These are phyloP conservation scores for Saxophila tyrrhenica DNA, from an alignment of 495 filamentous ascomycete genomes.

Conservation along the genomic window DNA sequence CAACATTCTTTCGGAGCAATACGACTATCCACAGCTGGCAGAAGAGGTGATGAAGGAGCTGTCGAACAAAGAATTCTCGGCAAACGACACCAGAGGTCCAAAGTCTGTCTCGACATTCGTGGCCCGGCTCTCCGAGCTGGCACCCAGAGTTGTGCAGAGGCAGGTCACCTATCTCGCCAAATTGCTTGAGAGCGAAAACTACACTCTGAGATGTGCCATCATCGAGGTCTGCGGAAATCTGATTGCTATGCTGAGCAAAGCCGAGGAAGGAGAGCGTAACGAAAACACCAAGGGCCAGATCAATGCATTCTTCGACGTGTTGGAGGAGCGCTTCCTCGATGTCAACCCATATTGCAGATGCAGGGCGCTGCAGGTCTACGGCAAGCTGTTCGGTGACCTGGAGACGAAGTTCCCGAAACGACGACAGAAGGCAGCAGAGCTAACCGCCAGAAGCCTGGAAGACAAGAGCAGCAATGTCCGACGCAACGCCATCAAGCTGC, in stretches of 20 bases:
- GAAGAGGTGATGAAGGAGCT: slow-evolving; percentile 91
- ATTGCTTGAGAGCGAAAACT: slow-evolving; percentile 93
- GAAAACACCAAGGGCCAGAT: slow-evolving; percentile 90
- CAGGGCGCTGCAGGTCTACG: slow-evolving; percentile 83
- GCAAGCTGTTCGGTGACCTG: slow-evolving; percentile 71
- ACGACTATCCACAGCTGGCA: slow-evolving; percentile 90
- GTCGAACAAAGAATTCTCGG: slow-evolving; percentile 95
- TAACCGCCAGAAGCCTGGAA: slow-evolving; percentile 78
- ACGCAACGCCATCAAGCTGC: slow-evolving; percentile 85
- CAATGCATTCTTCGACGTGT: slow-evolving; percentile 89
- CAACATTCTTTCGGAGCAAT: slow-evolving; percentile 91
- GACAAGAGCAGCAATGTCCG: slow-evolving; percentile 98
- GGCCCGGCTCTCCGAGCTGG: slow-evolving; percentile 87
- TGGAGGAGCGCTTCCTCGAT: slow-evolving; percentile 93
- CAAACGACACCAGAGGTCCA: slow-evolving; percentile 84
- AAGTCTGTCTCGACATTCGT: slow-evolving; percentile 98
- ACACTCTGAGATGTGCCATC: slow-evolving; percentile 82
- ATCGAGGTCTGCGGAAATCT: slow-evolving; percentile 99
- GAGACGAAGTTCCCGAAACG: slow-evolving; percentile 92
- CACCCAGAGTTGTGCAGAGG: slow-evolving; percentile 85
- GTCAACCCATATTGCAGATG: slow-evolving; percentile 94
- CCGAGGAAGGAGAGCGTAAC: slow-evolving; percentile 60
- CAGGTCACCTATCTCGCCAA: slow-evolving; percentile 92
- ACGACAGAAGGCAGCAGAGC: slow-evolving; percentile 70
- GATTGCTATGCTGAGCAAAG: slow-evolving; percentile 76